phyloP scores from a whole-genome alignment of 208 protist genomes.

The Acanthamoeba royreba region DNA sequence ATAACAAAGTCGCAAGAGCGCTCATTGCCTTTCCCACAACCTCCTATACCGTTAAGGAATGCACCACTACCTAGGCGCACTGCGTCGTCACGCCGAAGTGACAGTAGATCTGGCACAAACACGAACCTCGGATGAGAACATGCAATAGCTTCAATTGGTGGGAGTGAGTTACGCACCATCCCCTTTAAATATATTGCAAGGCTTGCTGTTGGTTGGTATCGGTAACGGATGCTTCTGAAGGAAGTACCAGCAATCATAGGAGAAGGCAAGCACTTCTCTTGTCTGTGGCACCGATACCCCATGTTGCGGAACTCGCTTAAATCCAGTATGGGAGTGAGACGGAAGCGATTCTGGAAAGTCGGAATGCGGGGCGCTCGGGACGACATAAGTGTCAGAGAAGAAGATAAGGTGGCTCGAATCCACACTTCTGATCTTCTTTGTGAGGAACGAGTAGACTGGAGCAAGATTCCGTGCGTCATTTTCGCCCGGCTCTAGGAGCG shows the following conservation, averaged over 20 bases:
- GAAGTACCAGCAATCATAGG: not conserved
- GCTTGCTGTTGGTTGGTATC: not conserved
- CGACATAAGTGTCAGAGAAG: not conserved
- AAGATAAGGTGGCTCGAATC: not conserved
- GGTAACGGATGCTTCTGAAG: not conserved
- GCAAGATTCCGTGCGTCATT: not conserved
- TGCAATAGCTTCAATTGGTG: not conserved
- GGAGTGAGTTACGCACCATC: not conserved
- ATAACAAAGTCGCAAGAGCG: not conserved
- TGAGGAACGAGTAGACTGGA: not conserved
- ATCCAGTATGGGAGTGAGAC: not conserved
- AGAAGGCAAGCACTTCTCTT: not conserved
- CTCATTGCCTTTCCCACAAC: not conserved
- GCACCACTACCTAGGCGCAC: not conserved
- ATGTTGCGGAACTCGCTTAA: not conserved
- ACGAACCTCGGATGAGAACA: not conserved
- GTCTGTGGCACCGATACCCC: not conserved
- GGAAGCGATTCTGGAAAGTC: not conserved
- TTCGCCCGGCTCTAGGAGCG: not conserved
- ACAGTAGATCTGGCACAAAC: too few relatives aligned
- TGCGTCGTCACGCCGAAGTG: not conserved
- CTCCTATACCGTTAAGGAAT: not conserved
- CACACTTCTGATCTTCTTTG: not conserved
- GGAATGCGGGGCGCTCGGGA: not conserved
- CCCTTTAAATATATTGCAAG: not conserved